Evolutionary conservation across 2,329 filamentous ascomycete genomes (phyloP), one percentile per base, ranked within the genome.

Genomic region (Colletotrichum magnum): DNA sequence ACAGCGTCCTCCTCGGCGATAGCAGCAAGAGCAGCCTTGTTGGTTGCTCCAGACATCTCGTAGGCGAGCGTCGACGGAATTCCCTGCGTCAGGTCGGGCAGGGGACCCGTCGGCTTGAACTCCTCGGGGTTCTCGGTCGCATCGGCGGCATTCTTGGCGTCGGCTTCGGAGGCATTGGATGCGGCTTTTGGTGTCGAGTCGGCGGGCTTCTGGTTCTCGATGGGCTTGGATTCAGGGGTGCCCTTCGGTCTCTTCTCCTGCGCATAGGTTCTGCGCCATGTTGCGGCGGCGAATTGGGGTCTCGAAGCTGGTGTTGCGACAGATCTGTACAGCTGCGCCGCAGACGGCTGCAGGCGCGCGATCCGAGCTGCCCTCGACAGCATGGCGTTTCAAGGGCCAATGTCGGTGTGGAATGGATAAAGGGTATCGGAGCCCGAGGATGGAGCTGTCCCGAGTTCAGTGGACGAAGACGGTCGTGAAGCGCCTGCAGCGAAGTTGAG

Each of bases 31-130:
- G 71, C 72, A 39, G 67, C 58, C 48, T 74, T 73, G 74, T 24
- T 79, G 71, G 63, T 78, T 71, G 71, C 77, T 67, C 65, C 74
- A 0, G 83, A 81, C 65, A 92, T 88, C 81, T 98, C 95, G 69
- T 91, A 91, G 65, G 92, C 93, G 64, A 98, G 87, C 1, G 95
- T 97, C 2, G 95, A 97, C 0, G 95, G 95, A 71, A 98, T 97
- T 72, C 95, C 95, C 77, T 95, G 92, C n/a, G 94, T 96, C 52
- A 98, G 86, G 78, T 98, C 95, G 61, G 95, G 95, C 13, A 98
- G 88, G 61, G 93, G 91, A 75, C 91, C 87, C 56, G 77, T 77
- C 5, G 68, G 64, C 36, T 24, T 58, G 18, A 48, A 43, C 7
- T 69, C 61, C 50, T 72, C 69, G 52, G 59, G 58, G 21, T 54